Evolutionary conservation across 768 basidiomycete genomes (phyloP).

Genomic region (Trametes cubensis): DNA sequence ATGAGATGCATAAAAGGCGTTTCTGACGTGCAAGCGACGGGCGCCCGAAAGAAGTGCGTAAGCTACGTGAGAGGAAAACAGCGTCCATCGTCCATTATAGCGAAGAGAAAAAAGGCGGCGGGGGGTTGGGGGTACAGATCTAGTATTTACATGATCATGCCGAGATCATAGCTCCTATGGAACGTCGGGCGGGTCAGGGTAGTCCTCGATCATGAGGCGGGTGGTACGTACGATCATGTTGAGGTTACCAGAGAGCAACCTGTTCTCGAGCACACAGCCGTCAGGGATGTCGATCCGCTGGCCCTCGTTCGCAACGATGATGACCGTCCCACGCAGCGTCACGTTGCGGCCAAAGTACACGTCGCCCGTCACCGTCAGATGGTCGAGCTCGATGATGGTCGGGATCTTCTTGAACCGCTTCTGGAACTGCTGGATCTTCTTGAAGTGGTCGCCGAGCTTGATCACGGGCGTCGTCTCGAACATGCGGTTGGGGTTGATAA

Average conservation of each 20-base stretch:
- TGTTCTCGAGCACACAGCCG: slow-evolving; percentile 57
- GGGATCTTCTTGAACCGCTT: slow-evolving; percentile 96
- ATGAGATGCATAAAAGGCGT: neutral
- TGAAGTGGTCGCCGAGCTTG: slow-evolving; percentile 96
- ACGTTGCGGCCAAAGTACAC: slow-evolving; percentile 89
- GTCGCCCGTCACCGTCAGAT: slow-evolving; percentile 91
- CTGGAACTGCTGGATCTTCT: slow-evolving; percentile 92
- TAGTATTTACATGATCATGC: neutral
- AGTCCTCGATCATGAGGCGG: neutral
- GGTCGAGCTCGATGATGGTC: slow-evolving; percentile 87
- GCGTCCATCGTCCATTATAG: slow-evolving; percentile 12
- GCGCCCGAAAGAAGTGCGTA: neutral
- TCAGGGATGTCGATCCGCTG: slow-evolving; percentile 61
- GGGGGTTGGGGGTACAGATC: neutral
- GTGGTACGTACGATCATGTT: slow-evolving; percentile 62
- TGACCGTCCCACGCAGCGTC: slow-evolving; percentile 87
- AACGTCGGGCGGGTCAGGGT: neutral
- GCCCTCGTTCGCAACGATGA: slow-evolving; percentile 77
- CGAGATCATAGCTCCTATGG: slow-evolving; percentile 36
- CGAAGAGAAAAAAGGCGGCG: neutral
- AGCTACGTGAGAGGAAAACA: neutral
- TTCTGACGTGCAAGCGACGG: slow-evolving; percentile 2
- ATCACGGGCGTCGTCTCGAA: slow-evolving; percentile 92
- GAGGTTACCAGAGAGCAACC: slow-evolving; percentile 74
- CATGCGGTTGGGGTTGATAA: slow-evolving; percentile 82